Conservation (phyloP, 1,284 basidiomycete genomes). For the Cutaneotrichosporon mucoides region DNA sequence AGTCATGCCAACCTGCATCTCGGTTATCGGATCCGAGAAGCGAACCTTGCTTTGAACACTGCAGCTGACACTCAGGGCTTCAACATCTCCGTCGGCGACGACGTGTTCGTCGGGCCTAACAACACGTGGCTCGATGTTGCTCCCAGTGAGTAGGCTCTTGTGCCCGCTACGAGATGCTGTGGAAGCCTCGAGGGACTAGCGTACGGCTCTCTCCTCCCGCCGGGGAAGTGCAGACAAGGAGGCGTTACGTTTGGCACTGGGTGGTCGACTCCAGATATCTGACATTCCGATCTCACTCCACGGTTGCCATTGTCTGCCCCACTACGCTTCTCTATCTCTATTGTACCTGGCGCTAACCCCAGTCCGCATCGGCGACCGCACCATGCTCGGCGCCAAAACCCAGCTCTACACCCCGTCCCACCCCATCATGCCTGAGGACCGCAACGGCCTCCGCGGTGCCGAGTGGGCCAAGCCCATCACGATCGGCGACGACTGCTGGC, state of each 20-base stretch:
- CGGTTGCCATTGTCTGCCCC: no score
- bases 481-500: slow-evolving; percentile 51
- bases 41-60: no score
- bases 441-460: slow-evolving; percentile 38
- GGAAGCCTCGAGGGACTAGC: no score
- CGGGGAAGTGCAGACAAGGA: no score
- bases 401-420: slow-evolving; percentile 49
- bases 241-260: no score
- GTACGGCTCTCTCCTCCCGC: no score
- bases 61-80: slow-evolving; percentile 32
- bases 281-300: no score
- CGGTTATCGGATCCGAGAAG: no score
- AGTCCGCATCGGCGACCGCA: slow-evolving; percentile 46
- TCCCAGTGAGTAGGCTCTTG: slow-evolving; percentile 29
- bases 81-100: slow-evolving; percentile 42
- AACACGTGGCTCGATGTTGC: slow-evolving; percentile 43
- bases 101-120: slow-evolving; percentile 41
- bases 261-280: no score
- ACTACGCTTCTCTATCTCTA: no score
- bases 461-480: slow-evolving; percentile 48
- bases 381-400: slow-evolving; percentile 49
- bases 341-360: slow-evolving; percentile 1
- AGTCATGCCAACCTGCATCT: no score
- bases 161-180: no score
- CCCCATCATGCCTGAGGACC: slow-evolving; percentile 48